These are phyloP conservation scores for Corrigiola litoralis DNA, from an alignment of 179 eudicot species.

Conservation along the genomic window DNA sequence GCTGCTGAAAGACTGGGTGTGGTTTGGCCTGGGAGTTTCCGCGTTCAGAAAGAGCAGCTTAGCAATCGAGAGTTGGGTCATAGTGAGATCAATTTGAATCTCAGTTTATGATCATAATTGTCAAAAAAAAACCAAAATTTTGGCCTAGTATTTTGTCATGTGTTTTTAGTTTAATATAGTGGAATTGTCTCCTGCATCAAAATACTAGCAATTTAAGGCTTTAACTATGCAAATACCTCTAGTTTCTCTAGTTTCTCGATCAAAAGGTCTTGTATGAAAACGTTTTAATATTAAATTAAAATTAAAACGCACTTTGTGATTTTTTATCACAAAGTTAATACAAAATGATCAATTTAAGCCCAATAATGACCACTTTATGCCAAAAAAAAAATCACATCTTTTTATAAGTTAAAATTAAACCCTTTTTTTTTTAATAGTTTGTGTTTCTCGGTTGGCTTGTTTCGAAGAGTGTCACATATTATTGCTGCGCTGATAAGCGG, in stretches of 20 bases:
- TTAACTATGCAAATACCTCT: not conserved
- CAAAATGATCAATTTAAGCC: no score
- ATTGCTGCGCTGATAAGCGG: no score
- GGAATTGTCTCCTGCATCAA: not conserved
- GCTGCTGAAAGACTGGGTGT: constrained; percentile 9
- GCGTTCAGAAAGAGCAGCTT: constrained; percentile 13
- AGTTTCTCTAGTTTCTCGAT: no score
- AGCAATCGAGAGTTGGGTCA: constrained; percentile 3
- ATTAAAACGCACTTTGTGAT: no score
- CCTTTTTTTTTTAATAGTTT: no score
- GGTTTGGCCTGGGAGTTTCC: constrained; percentile 41
- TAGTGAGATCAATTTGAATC: constrained; percentile 34
- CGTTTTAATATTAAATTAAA: no score
- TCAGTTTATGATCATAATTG: constrained; percentile 24
- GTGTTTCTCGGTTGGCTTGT: not conserved
- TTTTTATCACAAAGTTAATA: no score
- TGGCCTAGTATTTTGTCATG: not conserved
- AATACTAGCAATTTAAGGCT: not conserved
- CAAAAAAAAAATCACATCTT: no score
- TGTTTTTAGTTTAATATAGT: not conserved
- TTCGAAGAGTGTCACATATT: no score
- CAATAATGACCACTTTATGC: no score
- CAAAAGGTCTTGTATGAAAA: no score
- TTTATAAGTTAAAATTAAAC: no score
- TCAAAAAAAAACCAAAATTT: not conserved